These are phyloP conservation scores for Gossypium gossypioides DNA, from an alignment of 441 rosid species.

Conservation along the genomic window DNA sequence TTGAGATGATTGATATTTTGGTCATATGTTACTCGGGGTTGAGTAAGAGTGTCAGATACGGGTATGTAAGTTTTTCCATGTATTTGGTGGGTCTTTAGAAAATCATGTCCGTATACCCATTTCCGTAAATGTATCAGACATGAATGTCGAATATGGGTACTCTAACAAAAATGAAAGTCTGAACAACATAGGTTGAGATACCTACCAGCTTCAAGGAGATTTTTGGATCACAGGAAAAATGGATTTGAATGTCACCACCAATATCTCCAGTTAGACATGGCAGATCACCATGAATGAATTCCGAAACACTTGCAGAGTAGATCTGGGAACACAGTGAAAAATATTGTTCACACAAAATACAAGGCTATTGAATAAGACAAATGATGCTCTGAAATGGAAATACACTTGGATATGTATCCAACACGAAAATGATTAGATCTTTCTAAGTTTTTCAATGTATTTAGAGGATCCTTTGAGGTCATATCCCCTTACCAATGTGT, in stretches of 20 bases:
- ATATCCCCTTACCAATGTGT: not conserved
- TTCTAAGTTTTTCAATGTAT: not conserved
- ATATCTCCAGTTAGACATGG: slow-evolving; percentile 80
- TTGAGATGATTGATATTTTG: not conserved
- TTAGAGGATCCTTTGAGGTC: not conserved
- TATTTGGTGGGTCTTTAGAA: not conserved
- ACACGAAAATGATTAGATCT: not conserved
- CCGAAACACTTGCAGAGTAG: slow-evolving; percentile 77
- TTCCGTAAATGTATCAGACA: not conserved
- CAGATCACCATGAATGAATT: slow-evolving; percentile 71
- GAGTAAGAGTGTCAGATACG: not conserved
- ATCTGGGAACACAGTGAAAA: slow-evolving; percentile 39
- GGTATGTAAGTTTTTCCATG: not conserved
- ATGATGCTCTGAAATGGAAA: not conserved
- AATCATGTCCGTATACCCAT: not conserved
- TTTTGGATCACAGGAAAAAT: slow-evolving; percentile 85
- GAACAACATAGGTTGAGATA: not conserved
- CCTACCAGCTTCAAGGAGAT: slow-evolving; percentile 71
- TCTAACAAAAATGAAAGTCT: not conserved
- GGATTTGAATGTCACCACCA: slow-evolving; percentile 68
- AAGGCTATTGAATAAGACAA: slow-evolving; percentile 11
- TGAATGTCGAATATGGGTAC: not conserved
- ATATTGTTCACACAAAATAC: slow-evolving; percentile 6
- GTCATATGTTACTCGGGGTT: not conserved
- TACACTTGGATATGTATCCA: not conserved